These are phyloP conservation scores for Adansonia gregorii DNA, from an alignment of 441 rosid genomes.

Conservation along the genomic window DNA sequence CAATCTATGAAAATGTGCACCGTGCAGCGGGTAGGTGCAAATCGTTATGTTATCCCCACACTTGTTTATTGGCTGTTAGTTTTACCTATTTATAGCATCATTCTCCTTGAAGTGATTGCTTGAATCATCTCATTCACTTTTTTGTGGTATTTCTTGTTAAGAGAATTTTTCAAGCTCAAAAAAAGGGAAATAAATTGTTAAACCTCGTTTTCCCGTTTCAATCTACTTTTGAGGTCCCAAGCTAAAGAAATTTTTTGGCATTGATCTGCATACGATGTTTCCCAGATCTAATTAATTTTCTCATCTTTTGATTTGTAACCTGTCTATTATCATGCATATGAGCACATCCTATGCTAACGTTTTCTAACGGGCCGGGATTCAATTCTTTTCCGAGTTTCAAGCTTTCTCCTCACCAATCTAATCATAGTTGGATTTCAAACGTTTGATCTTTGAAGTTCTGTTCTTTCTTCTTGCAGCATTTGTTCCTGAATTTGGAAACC, in stretches of 20 bases:
- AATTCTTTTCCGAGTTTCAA: background rate
- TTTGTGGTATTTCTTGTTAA: background rate
- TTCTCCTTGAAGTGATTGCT: background rate
- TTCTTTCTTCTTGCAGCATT: background rate
- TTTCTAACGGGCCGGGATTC: background rate
- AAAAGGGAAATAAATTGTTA: background rate
- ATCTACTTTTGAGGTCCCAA: background rate
- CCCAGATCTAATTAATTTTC: background rate
- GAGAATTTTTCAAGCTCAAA: background rate
- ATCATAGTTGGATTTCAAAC: conserved; percentile 7
- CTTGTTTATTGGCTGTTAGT: background rate
- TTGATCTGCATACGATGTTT: background rate
- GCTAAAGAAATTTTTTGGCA: background rate
- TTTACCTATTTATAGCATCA: background rate
- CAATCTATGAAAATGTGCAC: background rate
- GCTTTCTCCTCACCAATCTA: background rate
- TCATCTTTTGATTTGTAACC: background rate
- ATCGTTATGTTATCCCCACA: background rate
- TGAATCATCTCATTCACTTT: background rate
- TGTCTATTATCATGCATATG: background rate
- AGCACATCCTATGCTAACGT: background rate
- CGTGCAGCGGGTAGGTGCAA: background rate
- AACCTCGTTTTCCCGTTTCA: background rate
- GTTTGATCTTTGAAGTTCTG: background rate
- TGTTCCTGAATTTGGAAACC: background rate